Percentiles rank a stretch among this genome's conserved stretches.
Evolutionary conservation across 768 basidiomycete species (phyloP).

Genomic region (Tulasnella sp.): DNA sequence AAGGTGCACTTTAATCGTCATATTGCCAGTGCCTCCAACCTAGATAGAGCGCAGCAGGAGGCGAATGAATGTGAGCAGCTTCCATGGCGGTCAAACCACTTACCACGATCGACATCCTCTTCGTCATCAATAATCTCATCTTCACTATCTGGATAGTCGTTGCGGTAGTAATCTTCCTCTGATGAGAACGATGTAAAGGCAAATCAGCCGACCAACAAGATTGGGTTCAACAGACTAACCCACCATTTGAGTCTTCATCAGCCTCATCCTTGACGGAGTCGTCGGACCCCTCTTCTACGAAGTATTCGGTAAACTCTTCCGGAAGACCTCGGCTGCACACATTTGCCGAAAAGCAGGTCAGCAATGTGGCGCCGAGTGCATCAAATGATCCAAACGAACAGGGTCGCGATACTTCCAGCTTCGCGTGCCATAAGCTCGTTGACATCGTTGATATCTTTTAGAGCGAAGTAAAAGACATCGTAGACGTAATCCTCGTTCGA

Average conservation of each 20-base stretch:
- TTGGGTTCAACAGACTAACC: neutral
- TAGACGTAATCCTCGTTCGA: slow-evolving; percentile 27
- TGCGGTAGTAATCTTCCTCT: slow-evolving; percentile 27
- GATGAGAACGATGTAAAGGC: neutral
- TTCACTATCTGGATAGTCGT: slow-evolving; percentile 25
- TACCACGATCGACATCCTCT: slow-evolving; percentile 3
- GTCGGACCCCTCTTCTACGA: slow-evolving; percentile 13
- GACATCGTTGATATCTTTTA: slow-evolving; percentile 4
- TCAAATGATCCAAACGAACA: neutral
- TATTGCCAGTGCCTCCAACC: neutral
- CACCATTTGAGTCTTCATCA: slow-evolving; percentile 27
- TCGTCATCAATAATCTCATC: slow-evolving; percentile 22
- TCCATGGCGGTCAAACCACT: neutral
- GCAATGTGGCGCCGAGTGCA: neutral
- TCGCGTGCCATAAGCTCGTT: slow-evolving; percentile 13
- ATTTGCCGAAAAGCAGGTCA: neutral
- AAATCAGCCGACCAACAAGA: neutral
- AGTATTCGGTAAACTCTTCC: slow-evolving; percentile 14
- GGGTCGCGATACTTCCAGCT: slow-evolving; percentile 18
- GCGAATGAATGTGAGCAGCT: neutral
- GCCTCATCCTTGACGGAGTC: slow-evolving; percentile 26
- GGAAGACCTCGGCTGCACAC: slow-evolving; percentile 20
- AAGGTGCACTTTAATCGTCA: neutral
- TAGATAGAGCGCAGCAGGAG: neutral
- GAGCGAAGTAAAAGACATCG: slow-evolving; percentile 29